A percentile compares a stretch with the other conserved stretches of the same genome.
Conservation (phyloP, 768 basidiomycete species). For the Tremella yokohamensis region DNA sequence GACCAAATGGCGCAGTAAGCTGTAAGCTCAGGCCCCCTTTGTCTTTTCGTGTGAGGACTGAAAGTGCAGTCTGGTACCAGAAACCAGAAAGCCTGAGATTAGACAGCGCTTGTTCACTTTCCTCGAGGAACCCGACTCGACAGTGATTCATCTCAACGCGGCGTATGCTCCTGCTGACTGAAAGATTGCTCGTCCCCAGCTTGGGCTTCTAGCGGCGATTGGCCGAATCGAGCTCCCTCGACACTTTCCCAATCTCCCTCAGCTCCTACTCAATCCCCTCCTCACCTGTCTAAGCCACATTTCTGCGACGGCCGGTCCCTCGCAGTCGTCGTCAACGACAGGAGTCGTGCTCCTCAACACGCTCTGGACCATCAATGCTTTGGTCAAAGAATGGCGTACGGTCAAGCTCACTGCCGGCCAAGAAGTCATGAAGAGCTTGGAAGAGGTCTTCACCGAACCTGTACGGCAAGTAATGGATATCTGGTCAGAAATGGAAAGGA, state of each 20-base stretch:
- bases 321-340: constrained; percentile 28
- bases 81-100: constrained; percentile 42
- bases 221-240: constrained; percentile 45
- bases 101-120: constrained; percentile 45
- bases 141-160: constrained; percentile 18
- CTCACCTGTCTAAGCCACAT: constrained; percentile 38
- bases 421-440: constrained; percentile 42
- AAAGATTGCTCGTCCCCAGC: constrained; percentile 48
- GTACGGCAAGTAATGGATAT: constrained; percentile 27
- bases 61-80: constrained; percentile 35
- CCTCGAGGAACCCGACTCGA: constrained; percentile 43
- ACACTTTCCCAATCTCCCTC: constrained; percentile 40
- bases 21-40: constrained; percentile 20
- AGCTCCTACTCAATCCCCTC: constrained; percentile 42
- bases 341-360: constrained; percentile 43
- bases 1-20: constrained; percentile 49
- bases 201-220: constrained; percentile 40
- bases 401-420: constrained; percentile 44
- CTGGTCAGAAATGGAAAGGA: constrained; percentile 24
- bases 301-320: neutral
- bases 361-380: constrained; percentile 49
- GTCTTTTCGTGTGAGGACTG: neutral
- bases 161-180: neutral
- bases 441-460: constrained; percentile 31
- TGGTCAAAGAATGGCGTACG: constrained; percentile 48